Evolutionary conservation across 495 filamentous ascomycete species (phyloP), one percentile per base, ranked within the genome.

Genomic region (Pyronema domesticum): DNA sequence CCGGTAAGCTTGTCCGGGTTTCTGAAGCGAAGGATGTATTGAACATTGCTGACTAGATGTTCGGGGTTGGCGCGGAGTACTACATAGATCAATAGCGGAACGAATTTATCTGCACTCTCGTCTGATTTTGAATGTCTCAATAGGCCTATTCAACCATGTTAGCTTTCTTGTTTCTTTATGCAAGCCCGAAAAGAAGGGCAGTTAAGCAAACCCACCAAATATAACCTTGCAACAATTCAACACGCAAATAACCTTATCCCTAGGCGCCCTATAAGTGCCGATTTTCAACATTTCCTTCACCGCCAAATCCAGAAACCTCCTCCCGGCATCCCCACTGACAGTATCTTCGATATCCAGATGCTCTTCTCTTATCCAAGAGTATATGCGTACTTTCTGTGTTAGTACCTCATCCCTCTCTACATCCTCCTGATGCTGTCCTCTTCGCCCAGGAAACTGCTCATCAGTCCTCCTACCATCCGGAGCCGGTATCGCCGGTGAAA

Each of bases 191-290:
- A 18, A 11, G 6, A 8, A 17, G 11, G 7, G 7, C 14, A 11
- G 4, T 47, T 23, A 15, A 18, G 15, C 40, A 1, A 30, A 62
- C 76, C 61, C 67, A 86, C 89, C 91, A 72, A 99, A 96, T 52
- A 99, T 95, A 53, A 99, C 91, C 68, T 99, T 99, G 76, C 91
- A 99, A 70, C 88, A 94, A 69, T 99, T 99, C 45, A 99, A 69
- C 50, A 96, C 85, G 68, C 91, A 96, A 45, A 99, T 96, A 15
- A 99, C 86, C 68, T 99, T 99, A 70, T 99, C 91, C 64, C 91
- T 74, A 10, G 91, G 91, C 9, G 91, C 91, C 54, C 93, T 79
- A 64, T 99, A 99, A 11, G 82, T 89, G 62, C 86, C 94, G 55
- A 99, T 93, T 68, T 99, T 99, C 13, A 87, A 68, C 37, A 99